phyloP scores from a whole-genome alignment of 2,329 filamentous ascomycete genomes.

The Laburnicola sp. region DNA sequence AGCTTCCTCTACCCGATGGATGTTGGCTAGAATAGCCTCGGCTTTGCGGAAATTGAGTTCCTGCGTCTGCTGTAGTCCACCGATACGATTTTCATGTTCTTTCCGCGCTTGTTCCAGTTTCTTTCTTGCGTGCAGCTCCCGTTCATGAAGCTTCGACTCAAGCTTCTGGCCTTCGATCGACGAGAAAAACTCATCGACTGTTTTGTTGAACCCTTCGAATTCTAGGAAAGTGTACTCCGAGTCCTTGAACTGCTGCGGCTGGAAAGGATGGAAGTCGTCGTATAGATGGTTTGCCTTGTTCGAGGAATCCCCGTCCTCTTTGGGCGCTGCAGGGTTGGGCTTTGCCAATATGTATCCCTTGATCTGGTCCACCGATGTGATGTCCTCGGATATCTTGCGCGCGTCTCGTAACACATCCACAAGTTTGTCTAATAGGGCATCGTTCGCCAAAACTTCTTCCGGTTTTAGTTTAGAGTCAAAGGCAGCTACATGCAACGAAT shows the following conservation, averaged over 20 bases:
- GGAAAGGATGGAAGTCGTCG: constrained; percentile 93
- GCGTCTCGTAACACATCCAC: constrained; percentile 71
- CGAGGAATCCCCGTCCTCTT: constrained; percentile 47
- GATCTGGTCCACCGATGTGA: constrained; percentile 66
- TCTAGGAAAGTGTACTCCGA: constrained; percentile 69
- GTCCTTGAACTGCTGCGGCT: constrained; percentile 77
- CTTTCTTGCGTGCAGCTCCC: constrained; percentile 76
- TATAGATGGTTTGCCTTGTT: constrained; percentile 65
- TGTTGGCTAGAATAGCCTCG: constrained; percentile 85
- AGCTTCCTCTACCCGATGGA: constrained; percentile 88
- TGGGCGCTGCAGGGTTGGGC: constrained; percentile 40
- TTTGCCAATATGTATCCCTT: constrained; percentile 90
- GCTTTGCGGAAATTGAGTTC: constrained; percentile 85
- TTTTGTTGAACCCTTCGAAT: constrained; percentile 85
- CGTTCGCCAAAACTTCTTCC: constrained; percentile 69
- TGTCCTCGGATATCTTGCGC: constrained; percentile 66
- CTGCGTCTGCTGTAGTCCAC: constrained; percentile 79
- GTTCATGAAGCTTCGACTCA: constrained; percentile 78
- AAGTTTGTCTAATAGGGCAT: constrained; percentile 66
- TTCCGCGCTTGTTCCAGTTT: constrained; percentile 82
- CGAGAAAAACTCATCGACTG: constrained; percentile 95
- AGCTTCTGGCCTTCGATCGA: constrained; percentile 93
- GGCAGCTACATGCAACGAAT: constrained; percentile 70
- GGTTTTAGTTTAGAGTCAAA: constrained; percentile 72
- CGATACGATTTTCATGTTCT: constrained; percentile 83